Evolutionary conservation across 2,329 filamentous ascomycete species (phyloP).

Genomic region (Penicillium frequentans): DNA sequence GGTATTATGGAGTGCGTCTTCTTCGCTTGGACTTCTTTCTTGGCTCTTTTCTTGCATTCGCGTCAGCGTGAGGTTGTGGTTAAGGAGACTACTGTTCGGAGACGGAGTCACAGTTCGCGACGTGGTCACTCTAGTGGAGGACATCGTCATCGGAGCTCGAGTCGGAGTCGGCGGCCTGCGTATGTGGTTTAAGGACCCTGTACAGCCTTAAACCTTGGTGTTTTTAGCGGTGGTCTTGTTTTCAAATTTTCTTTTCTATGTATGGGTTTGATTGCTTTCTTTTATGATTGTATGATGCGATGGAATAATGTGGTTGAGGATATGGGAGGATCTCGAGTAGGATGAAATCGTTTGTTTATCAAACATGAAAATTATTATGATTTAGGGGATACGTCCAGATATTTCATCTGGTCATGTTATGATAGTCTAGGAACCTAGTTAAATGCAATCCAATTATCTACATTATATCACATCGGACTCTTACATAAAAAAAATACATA

Average conservation of each 20-base stretch:
- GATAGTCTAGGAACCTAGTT: not conserved
- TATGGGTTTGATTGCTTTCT: not conserved
- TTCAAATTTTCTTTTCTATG: not conserved
- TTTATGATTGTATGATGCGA: slow-evolving; percentile 3
- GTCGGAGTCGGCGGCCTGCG: slow-evolving; percentile 19
- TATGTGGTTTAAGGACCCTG: slow-evolving; percentile 29
- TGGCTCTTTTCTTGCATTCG: slow-evolving; percentile 56
- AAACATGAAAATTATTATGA: not conserved
- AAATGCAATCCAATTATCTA: not conserved
- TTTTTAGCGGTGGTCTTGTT: not conserved
- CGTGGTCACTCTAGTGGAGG: slow-evolving; percentile 29
- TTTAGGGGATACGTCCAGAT: not conserved
- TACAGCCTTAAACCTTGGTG: not conserved
- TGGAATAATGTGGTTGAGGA: not conserved
- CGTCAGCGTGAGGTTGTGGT: slow-evolving; percentile 32
- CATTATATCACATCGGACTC: no score
- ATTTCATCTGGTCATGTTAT: not conserved
- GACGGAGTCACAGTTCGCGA: slow-evolving; percentile 37
- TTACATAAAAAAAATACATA: no score
- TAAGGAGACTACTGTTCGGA: slow-evolving; percentile 40
- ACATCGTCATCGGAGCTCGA: slow-evolving; percentile 32
- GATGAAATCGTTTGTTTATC: not conserved
- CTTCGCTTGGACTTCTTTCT: slow-evolving; percentile 73
- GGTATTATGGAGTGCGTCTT: slow-evolving; percentile 84
- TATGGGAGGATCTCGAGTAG: not conserved